A percentile compares a stretch with the other conserved stretches of the same genome.
Evolutionary conservation across 2,329 filamentous ascomycete species (phyloP).

Genomic region (Diaporthe sp.): DNA sequence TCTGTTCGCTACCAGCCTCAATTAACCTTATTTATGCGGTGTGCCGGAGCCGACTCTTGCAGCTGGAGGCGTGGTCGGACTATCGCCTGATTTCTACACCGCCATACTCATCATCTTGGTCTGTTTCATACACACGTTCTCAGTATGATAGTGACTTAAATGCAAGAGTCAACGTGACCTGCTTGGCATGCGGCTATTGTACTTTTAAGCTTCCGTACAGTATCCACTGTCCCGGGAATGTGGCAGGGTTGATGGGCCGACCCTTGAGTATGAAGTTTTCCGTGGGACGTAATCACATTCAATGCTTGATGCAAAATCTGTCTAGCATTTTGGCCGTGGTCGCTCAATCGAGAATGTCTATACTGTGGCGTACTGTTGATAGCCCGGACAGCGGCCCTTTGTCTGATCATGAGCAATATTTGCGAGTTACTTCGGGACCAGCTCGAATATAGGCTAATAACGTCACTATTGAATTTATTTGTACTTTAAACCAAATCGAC

Average conservation of each 20-base stretch:
- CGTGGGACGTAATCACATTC: neutral
- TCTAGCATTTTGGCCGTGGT: neutral
- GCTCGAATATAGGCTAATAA: neutral
- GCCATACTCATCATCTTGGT: neutral
- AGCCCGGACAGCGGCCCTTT: neutral
- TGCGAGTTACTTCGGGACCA: neutral
- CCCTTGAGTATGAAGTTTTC: neutral
- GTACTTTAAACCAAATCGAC: neutral
- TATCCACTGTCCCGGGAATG: neutral
- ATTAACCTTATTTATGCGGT: conserved; percentile 2
- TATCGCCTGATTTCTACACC: conserved; percentile 4
- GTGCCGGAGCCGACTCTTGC: neutral
- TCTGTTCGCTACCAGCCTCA: neutral
- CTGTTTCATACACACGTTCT: neutral
- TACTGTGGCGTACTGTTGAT: neutral
- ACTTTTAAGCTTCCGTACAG: neutral
- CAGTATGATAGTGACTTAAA: neutral
- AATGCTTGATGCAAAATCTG: neutral
- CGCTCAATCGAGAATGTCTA: neutral
- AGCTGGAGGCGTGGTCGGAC: neutral
- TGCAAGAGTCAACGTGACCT: neutral
- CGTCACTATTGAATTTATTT: neutral
- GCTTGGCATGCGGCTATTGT: neutral
- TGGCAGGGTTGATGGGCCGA: neutral
- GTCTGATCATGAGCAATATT: neutral